Evolutionary conservation across 768 basidiomycete genomes (phyloP).

Genomic region (Galerina marginata): DNA sequence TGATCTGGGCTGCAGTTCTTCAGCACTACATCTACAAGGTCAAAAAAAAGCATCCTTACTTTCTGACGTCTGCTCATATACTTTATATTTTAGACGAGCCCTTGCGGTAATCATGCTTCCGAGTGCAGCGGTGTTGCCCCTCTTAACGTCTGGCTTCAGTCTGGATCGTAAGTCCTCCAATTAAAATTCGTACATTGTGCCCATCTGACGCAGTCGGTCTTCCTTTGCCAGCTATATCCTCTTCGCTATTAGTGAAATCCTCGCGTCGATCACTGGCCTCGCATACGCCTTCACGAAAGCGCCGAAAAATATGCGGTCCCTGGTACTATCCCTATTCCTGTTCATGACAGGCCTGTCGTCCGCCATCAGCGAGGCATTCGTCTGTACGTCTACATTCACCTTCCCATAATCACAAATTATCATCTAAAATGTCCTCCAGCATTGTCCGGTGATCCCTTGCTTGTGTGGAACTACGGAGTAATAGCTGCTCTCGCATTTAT

Average conservation of each 20-base stretch:
- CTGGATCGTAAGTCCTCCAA: constrained; percentile 55
- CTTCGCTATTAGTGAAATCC: constrained; percentile 76
- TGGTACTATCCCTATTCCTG: constrained; percentile 76
- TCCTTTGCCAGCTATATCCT: constrained; percentile 55
- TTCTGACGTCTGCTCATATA: neutral
- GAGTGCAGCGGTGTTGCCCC: constrained; percentile 60
- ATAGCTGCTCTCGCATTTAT: constrained; percentile 60
- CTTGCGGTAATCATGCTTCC: constrained; percentile 57
- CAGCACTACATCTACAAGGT: constrained; percentile 77
- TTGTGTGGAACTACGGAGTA: constrained; percentile 78
- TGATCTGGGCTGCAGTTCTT: constrained; percentile 73
- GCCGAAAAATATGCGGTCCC: constrained; percentile 86
- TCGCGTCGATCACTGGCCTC: constrained; percentile 81
- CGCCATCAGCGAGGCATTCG: constrained; percentile 74
- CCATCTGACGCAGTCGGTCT: neutral
- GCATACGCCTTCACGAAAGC: constrained; percentile 91
- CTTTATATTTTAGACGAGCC: constrained; percentile 41
- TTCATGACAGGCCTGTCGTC: constrained; percentile 64
- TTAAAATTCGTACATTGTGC: neutral
- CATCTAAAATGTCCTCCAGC: constrained; percentile 35
- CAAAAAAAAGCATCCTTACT: constrained; percentile 40
- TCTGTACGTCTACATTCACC: constrained; percentile 49
- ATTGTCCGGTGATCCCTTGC: constrained; percentile 70
- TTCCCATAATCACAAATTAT: neutral
- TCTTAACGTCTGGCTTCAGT: constrained; percentile 81